Evolutionary conservation across 352 stramenopile species (phyloP), one percentile per base, ranked within the genome.

Genomic region (Phytophthora sansomeana): DNA sequence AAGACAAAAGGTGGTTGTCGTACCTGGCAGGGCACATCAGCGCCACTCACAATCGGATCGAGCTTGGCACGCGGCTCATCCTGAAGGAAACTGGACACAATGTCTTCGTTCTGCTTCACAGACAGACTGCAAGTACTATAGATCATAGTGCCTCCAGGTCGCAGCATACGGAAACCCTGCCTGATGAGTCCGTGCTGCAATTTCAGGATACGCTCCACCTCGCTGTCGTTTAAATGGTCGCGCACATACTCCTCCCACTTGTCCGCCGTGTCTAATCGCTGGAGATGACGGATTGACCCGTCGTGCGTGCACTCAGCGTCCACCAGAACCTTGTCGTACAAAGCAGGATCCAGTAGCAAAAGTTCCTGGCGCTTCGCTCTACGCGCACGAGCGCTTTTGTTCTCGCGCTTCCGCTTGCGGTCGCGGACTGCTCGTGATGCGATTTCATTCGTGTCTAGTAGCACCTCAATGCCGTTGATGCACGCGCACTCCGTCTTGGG

Each of bases 241-340:
- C 66, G 56, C n/a, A 93, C 78, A 24, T 98, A 92, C 55, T 87
- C 65, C 1, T 85, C 64, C 73, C 96, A 91, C 32, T 95, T 91
- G 24, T 68, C 65, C 36, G 90, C 71, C 5, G 81, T 87, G 42
- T 81, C 48, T 35, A 95, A 66, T 48, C 85, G 90, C 58, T 90
- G 74, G 42, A 94, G 65, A 72, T 98, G 96, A 42, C 88, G 86
- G 28, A 98, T 83, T 1, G 94, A 98, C 28, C 96, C 95, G 76
- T 99, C 96, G 52, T 97, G 96, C 17, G 91, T 98, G 69, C 96
- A 99, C 74, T 98, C 95, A 28, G 95, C 96, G 81, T 99, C 96
- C 4, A 99, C 93, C 29, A 99, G 79, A 10, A 99, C 93, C 57
- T 94, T 91, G 70, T 99, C 94, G 75, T 98, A 98, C 36, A 89